Percentiles rank a stretch among this genome's conserved stretches.
Conservation (phyloP, 2,329 filamentous ascomycete species). For the Juglanconis sp. region DNA sequence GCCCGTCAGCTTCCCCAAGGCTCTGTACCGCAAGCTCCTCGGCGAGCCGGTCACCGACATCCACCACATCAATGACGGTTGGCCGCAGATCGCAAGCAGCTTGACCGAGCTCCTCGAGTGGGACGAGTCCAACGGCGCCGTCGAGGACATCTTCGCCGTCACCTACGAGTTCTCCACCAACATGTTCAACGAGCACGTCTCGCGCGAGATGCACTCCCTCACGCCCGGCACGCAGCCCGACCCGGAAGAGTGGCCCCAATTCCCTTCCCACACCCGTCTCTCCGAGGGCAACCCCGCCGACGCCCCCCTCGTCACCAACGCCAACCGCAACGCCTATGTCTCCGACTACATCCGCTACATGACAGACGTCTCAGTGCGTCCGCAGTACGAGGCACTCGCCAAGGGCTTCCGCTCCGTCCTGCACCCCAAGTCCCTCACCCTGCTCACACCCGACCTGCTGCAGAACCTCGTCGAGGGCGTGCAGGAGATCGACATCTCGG, state of each 20-base stretch:
- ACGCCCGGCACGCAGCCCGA: constrained; percentile 21
- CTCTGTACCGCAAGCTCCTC: constrained; percentile 78
- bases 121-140: constrained; percentile 69
- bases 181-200: constrained; percentile 55
- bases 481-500: constrained; percentile 73
- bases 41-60: constrained; percentile 65
- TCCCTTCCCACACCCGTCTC: constrained; percentile 28
- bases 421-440: constrained; percentile 63
- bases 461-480: constrained; percentile 80
- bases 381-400: constrained; percentile 78
- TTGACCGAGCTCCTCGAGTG: constrained; percentile 72
- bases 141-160: constrained; percentile 77
- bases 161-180: constrained; percentile 81
- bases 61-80: constrained; percentile 79
- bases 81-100: constrained; percentile 76
- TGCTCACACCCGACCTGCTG: constrained; percentile 69
- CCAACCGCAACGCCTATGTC: constrained; percentile 75
- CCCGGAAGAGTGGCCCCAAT: constrained; percentile 51
- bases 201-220: constrained; percentile 50
- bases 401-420: constrained; percentile 77
- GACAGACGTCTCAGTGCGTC: constrained; percentile 70
- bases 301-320: constrained; percentile 72
- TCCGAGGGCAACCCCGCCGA: constrained; percentile 44
- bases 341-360: constrained; percentile 83
- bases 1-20: constrained; percentile 82